These are phyloP conservation scores for Mariannaea elegans DNA, from an alignment of 2,329 filamentous ascomycete genomes.

Conservation along the genomic window DNA sequence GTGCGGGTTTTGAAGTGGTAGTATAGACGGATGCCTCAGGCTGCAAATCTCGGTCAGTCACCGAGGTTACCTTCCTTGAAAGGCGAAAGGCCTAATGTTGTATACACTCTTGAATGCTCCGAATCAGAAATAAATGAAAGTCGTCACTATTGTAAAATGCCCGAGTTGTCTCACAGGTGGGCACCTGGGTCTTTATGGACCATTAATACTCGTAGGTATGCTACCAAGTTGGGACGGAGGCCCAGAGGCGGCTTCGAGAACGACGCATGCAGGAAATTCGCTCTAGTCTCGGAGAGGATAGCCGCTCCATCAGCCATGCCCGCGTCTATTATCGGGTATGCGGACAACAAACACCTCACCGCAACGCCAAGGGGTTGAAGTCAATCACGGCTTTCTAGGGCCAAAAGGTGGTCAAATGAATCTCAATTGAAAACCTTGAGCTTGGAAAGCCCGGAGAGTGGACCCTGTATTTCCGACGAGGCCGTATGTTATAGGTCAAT, in stretches of 20 bases:
- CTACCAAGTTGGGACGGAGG: not conserved
- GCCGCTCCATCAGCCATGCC: slow-evolving; percentile 28
- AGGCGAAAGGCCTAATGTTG: too few relatives aligned
- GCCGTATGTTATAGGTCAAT: slow-evolving; percentile 36
- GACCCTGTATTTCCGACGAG: slow-evolving; percentile 20
- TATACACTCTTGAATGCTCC: too few relatives aligned
- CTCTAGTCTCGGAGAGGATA: slow-evolving; percentile 30
- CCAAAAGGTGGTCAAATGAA: too few relatives aligned
- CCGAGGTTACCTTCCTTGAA: not conserved
- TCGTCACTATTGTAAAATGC: not conserved
- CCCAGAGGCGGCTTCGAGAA: slow-evolving; percentile 10
- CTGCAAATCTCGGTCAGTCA: not conserved
- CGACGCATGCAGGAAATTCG: slow-evolving; percentile 26
- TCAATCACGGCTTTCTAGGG: too few relatives aligned
- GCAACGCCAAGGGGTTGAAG: slow-evolving; percentile 7
- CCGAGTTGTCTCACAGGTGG: not conserved
- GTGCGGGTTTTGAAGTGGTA: not conserved
- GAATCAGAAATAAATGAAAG: too few relatives aligned
- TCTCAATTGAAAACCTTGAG: slow-evolving; percentile 26
- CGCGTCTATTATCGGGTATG: slow-evolving; percentile 27
- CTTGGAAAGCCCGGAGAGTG: slow-evolving; percentile 27
- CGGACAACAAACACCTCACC: slow-evolving; percentile 21
- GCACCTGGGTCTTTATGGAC: not conserved
- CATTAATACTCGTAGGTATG: slow-evolving; percentile 15
- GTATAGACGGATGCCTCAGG: slow-evolving; percentile 12